These are phyloP conservation scores for Leptodontidium sp. DNA, from an alignment of 2,329 filamentous ascomycete genomes.

Conservation along the genomic window DNA sequence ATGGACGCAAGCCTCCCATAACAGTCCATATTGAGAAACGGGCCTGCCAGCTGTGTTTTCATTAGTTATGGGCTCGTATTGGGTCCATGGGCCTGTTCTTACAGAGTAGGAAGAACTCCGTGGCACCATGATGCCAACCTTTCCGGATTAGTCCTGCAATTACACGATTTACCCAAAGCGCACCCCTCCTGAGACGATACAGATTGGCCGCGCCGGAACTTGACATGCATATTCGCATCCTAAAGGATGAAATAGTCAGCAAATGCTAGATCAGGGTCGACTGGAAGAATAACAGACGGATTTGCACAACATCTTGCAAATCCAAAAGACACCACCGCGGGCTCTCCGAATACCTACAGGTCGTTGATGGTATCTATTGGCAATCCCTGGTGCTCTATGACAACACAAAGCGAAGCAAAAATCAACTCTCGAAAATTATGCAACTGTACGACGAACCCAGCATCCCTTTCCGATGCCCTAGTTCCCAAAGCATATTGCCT, in stretches of 20 bases:
- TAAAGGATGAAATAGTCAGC: too few species aligned
- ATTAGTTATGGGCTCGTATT: neutral
- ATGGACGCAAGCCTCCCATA: constrained; percentile 12
- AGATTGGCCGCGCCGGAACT: constrained; percentile 5
- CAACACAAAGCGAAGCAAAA: constrained; percentile 4
- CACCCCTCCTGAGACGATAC: neutral
- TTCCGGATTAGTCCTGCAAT: constrained; percentile 2
- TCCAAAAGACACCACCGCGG: too few species aligned
- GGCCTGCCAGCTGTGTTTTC: neutral
- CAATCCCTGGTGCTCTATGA: constrained; percentile 1
- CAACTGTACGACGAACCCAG: neutral
- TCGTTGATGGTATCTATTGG: neutral
- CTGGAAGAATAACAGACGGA: too few species aligned
- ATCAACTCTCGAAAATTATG: constrained; percentile 7
- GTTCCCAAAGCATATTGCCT: neutral
- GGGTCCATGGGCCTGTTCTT: neutral
- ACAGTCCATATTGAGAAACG: neutral
- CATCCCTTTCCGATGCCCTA: neutral
- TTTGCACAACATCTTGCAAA: too few species aligned
- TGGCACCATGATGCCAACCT: neutral
- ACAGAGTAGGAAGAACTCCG: neutral
- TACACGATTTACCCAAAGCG: constrained; percentile 7
- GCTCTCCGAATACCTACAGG: neutral
- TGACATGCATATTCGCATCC: constrained; percentile 5
- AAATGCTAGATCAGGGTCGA: too few species aligned